Conservation (phyloP, 2,329 filamentous ascomycete genomes). For the Madurella fahalii region DNA sequence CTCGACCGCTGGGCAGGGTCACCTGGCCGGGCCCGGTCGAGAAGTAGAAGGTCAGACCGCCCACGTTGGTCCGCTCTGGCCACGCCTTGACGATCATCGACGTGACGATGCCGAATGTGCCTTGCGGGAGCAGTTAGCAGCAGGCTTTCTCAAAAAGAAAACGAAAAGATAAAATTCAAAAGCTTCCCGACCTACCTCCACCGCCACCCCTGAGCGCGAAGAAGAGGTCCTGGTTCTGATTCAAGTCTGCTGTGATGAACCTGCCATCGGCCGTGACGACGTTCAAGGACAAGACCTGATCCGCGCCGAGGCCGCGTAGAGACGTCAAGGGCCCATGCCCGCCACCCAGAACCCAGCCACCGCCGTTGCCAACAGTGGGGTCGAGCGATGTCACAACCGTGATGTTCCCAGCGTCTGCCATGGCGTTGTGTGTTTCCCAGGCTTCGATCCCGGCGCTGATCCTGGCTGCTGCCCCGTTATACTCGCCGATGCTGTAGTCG, state of each 20-base stretch:
- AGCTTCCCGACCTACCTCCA: slow-evolving; percentile 14
- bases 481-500: slow-evolving; percentile 30
- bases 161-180: not conserved
- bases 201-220: slow-evolving; percentile 38
- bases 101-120: slow-evolving; percentile 19
- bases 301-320: slow-evolving; percentile 45
- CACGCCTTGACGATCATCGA: slow-evolving; percentile 21
- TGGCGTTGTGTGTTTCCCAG: slow-evolving; percentile 2
- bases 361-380: slow-evolving; percentile 38
- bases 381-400: not conserved
- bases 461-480: slow-evolving; percentile 43
- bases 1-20: not conserved
- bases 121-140: not conserved
- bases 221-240: slow-evolving; percentile 36
- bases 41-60: slow-evolving; percentile 4
- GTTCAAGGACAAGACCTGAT: slow-evolving; percentile 47
- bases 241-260: slow-evolving; percentile 39
- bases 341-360: slow-evolving; percentile 49
- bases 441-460: slow-evolving; percentile 41
- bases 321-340: slow-evolving; percentile 46
- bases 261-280: slow-evolving; percentile 44
- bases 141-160: not conserved
- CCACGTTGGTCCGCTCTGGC: slow-evolving; percentile 1
- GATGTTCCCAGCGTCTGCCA: slow-evolving; percentile 3
- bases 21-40: not conserved